Evolutionary conservation across 257 asterid genomes (phyloP).

Genomic region (Hygrophila difformis): DNA sequence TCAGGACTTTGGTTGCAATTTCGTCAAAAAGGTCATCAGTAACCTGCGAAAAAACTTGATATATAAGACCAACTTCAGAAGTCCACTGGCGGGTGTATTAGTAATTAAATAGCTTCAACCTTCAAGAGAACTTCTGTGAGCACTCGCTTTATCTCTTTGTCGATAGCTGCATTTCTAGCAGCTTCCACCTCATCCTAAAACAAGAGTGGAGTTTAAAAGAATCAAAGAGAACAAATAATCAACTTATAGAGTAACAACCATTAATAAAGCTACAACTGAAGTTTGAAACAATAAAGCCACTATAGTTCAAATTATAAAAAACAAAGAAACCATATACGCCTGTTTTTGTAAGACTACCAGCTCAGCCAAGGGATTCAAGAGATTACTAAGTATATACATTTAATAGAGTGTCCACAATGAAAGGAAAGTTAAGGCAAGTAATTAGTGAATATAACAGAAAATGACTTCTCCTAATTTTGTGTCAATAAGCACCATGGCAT

Average conservation of each 20-base stretch:
- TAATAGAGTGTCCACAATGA: no score
- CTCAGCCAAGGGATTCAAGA: no score
- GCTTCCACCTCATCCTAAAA: conserved; percentile 85
- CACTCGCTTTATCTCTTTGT: conserved; percentile 89
- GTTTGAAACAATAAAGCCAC: neutral
- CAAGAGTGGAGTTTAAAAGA: no score
- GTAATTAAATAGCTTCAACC: conserved; percentile 45
- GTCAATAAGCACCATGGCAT: neutral
- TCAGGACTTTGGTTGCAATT: conserved; percentile 87
- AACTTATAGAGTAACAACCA: conserved; percentile 16
- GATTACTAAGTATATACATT: no score
- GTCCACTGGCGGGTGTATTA: conserved; percentile 14
- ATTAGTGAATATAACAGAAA: no score
- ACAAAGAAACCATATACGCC: neutral
- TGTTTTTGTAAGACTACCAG: no score
- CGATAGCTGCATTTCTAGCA: conserved; percentile 80
- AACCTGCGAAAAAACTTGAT: conserved; percentile 56
- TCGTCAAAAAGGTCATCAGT: conserved; percentile 96
- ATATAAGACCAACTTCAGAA: conserved; percentile 25
- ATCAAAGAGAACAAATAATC: no score
- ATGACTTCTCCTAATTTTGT: neutral
- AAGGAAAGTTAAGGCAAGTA: no score
- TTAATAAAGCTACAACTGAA: conserved; percentile 16
- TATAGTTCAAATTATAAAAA: no score
- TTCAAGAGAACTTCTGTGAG: conserved; percentile 92